Conservation (phyloP, 495 filamentous ascomycete species). For the Xanthoparmelia taractica region DNA sequence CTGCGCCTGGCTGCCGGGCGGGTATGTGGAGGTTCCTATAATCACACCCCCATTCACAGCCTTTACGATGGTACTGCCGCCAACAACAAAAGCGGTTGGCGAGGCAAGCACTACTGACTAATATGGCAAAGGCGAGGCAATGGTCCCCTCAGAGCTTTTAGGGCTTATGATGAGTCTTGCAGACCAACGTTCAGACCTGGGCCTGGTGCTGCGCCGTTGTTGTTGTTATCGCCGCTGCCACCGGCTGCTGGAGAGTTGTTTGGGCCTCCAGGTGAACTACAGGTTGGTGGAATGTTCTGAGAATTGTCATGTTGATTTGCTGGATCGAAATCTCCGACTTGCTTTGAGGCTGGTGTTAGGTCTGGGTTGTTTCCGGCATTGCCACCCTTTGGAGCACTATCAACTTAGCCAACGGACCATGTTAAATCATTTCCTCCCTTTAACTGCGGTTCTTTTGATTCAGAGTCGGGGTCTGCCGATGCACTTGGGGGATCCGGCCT, state of each 20-base stretch:
- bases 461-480: not conserved
- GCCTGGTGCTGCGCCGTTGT: not conserved
- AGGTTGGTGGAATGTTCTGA: not conserved
- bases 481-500: not conserved
- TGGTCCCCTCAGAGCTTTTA: not conserved
- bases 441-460: not conserved
- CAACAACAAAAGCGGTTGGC: not conserved
- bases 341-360: not conserved
- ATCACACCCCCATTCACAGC: slow-evolving; percentile 6
- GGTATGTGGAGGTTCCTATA: slow-evolving; percentile 7
- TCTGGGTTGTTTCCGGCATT: not conserved
- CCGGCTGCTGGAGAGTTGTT: not conserved
- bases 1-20: slow-evolving; percentile 3
- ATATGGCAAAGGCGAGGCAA: not conserved
- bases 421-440: not conserved
- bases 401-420: not conserved
- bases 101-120: not conserved
- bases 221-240: not conserved
- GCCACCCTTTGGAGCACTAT: not conserved
- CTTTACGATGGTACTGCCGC: not conserved
- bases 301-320: not conserved
- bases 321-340: not conserved
- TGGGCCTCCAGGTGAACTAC: not conserved
- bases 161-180: not conserved
- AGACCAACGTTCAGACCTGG: not conserved